Evolutionary conservation across 345 rosid genomes (phyloP).

Genomic region (Draba incana): DNA sequence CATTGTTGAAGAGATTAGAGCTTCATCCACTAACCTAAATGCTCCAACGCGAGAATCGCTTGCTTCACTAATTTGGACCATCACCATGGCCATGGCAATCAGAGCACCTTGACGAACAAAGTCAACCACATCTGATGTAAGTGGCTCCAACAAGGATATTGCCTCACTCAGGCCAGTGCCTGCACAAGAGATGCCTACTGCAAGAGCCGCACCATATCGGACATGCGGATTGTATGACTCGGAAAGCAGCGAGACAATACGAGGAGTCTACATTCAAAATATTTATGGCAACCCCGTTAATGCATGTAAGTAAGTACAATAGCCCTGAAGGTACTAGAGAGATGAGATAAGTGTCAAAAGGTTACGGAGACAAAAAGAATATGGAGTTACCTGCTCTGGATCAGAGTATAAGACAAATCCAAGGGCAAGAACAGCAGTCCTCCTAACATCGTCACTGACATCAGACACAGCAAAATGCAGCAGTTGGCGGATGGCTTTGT

Average conservation of each 20-base stretch:
- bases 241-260: conserved; percentile 87
- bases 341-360: not conserved
- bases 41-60: conserved; percentile 91
- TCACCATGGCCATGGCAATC: conserved; percentile 98
- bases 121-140: conserved; percentile 89
- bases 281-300: conserved; percentile 27
- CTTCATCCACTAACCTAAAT: conserved; percentile 59
- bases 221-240: conserved; percentile 97
- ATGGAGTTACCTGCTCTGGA: conserved; percentile 71
- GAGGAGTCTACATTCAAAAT: conserved; percentile 72
- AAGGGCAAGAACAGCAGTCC: conserved; percentile 95
- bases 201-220: conserved; percentile 99
- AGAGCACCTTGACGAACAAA: conserved; percentile 99
- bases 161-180: conserved; percentile 97
- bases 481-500: conserved; percentile 94
- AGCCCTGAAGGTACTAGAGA: conserved; percentile 10
- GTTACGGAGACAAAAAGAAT: conserved; percentile 5
- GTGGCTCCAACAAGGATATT: conserved; percentile 86
- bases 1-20: not conserved
- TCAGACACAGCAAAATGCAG: conserved; percentile 96
- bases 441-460: conserved; percentile 93
- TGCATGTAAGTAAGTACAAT: not conserved
- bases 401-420: conserved; percentile 92
- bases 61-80: conserved; percentile 91
- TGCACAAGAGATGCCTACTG: conserved; percentile 96